phyloP scores from a whole-genome alignment of 2,329 filamentous ascomycete genomes.

The Clonostachys sp. region DNA sequence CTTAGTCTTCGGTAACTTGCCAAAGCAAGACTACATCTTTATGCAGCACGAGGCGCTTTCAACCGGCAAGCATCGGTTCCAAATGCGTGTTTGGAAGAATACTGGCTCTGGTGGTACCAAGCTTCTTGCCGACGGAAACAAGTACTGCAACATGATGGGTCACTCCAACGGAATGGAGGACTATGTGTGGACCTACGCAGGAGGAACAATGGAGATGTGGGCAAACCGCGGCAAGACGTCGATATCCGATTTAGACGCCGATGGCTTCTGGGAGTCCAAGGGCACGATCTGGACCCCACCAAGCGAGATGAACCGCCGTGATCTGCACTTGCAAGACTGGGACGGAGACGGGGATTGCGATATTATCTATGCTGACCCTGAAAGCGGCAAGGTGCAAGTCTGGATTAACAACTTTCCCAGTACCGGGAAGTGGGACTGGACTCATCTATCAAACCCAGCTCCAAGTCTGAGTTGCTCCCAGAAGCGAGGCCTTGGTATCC shows the following conservation, averaged over 20 bases:
- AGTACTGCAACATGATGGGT: slow-evolving; percentile 8
- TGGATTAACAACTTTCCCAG: slow-evolving; percentile 13
- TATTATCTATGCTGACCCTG: slow-evolving; percentile 19
- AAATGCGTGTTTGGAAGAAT: slow-evolving; percentile 7
- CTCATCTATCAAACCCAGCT: no score
- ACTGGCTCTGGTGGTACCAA: slow-evolving; percentile 6
- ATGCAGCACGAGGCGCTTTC: slow-evolving; percentile 2
- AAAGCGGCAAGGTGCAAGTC: slow-evolving; percentile 14
- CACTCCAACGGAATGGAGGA: slow-evolving; percentile 4
- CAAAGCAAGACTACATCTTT: slow-evolving; percentile 3
- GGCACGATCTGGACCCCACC: no score
- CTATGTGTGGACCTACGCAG: no score
- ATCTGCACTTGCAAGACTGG: slow-evolving; percentile 27
- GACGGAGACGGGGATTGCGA: slow-evolving; percentile 27
- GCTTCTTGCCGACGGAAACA: slow-evolving; percentile 4
- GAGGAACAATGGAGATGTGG: no score
- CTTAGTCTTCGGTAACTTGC: slow-evolving; percentile 1
- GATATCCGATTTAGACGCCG: no score
- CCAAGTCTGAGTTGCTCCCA: no score
- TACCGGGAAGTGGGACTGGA: neutral
- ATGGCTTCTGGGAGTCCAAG: no score
- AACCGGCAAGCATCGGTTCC: neutral
- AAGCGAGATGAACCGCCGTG: slow-evolving; percentile 12
- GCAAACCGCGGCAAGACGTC: no score
- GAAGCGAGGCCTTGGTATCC: no score